Conservation (phyloP, 176 grass and related monocot genomes). For the Bolboschoenus planiculmis region DNA sequence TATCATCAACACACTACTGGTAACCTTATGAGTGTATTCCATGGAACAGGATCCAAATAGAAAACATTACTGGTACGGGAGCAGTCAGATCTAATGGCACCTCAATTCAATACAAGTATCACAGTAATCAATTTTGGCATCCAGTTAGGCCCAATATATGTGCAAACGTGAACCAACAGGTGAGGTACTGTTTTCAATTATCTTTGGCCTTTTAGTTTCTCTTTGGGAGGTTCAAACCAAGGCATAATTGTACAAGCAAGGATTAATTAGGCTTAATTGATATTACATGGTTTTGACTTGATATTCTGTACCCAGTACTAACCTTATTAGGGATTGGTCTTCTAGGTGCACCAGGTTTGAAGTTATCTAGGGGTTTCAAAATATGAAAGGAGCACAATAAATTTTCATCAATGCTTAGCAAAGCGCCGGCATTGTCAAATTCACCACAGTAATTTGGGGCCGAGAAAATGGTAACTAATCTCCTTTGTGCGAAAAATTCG, state of each 20-base stretch:
- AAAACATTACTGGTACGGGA: not conserved
- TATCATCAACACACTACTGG: not conserved
- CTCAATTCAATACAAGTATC: not conserved
- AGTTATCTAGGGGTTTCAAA: constrained; percentile 51
- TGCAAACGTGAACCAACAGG: not conserved
- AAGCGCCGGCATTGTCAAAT: constrained; percentile 73
- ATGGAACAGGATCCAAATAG: not conserved
- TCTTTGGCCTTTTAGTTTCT: not conserved
- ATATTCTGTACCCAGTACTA: not conserved
- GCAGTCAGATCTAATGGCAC: not conserved
- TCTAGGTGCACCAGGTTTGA: constrained; percentile 32
- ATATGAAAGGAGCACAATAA: constrained; percentile 75
- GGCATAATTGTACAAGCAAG: not conserved
- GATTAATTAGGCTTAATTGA: not conserved
- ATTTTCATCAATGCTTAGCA: constrained; percentile 68
- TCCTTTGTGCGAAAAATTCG: constrained; percentile 71
- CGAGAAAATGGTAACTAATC: constrained; percentile 79
- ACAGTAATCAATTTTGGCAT: not conserved
- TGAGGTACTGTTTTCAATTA: not conserved
- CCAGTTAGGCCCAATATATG: not conserved
- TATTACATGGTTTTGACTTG: not conserved
- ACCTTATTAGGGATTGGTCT: constrained; percentile 61
- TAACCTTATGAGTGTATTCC: not conserved
- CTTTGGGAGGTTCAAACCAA: not conserved
- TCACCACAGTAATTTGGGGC: constrained; percentile 80